phyloP scores from a whole-genome alignment of 306 rosid genomes.

The Begonia loranthoides region DNA sequence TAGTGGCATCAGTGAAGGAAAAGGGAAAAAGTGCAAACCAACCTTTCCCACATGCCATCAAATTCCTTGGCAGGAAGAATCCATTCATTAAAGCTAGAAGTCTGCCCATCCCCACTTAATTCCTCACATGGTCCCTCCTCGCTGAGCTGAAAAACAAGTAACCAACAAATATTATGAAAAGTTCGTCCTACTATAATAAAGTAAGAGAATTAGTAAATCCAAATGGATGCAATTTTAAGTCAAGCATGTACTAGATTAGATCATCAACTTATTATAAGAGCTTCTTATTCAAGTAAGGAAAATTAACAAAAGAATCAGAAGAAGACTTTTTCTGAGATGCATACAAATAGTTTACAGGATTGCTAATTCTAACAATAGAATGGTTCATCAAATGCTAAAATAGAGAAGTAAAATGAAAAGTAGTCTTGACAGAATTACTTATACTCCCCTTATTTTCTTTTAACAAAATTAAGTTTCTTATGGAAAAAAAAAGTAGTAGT shows the following conservation, averaged over 20 bases:
- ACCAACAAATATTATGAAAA: constrained; percentile 11
- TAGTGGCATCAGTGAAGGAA: constrained; percentile 10
- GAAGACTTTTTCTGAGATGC: neutral
- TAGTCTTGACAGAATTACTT: neutral
- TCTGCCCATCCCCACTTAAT: constrained; percentile 71
- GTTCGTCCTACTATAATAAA: neutral
- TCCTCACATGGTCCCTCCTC: constrained; percentile 97
- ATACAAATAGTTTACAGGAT: neutral
- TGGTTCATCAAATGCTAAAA: too few relatives aligned
- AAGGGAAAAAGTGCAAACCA: constrained; percentile 13
- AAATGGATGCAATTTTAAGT: too few relatives aligned
- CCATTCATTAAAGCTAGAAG: constrained; percentile 89
- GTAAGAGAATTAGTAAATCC: neutral
- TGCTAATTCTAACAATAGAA: too few relatives aligned
- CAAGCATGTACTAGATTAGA: neutral
- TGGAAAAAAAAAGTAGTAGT: too few relatives aligned
- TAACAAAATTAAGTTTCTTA: too few relatives aligned
- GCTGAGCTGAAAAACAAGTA: constrained; percentile 51
- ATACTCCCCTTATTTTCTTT: too few relatives aligned
- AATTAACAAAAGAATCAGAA: neutral
- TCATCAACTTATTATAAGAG: neutral
- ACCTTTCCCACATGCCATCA: constrained; percentile 99
- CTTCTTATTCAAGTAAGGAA: neutral
- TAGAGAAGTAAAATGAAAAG: neutral
- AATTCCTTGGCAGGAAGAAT: constrained; percentile 92